Conservation (phyloP, 106 monocot species). For the Ottelia alismoides region DNA sequence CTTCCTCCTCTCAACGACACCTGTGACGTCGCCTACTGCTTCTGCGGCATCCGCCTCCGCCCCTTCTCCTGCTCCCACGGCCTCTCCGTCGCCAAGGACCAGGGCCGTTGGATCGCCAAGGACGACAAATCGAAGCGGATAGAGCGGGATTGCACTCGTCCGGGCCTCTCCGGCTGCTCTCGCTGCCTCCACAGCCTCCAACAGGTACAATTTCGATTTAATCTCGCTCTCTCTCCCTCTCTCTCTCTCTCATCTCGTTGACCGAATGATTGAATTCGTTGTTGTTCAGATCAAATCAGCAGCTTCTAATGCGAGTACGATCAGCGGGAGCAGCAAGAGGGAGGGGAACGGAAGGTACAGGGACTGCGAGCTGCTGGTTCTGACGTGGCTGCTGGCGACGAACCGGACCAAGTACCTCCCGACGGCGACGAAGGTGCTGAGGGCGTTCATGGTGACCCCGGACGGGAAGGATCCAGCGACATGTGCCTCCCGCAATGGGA, state of each 20-base stretch:
- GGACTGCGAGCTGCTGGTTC: slow-evolving; percentile 80
- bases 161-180: slow-evolving; percentile 48
- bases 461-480: slow-evolving; percentile 8
- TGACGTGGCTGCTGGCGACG: slow-evolving; percentile 74
- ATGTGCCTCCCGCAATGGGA: slow-evolving; percentile 30
- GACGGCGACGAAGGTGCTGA: slow-evolving; percentile 39
- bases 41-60: slow-evolving; percentile 65
- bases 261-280: too few relatives aligned
- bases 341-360: slow-evolving; percentile 4
- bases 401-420: slow-evolving; percentile 72
- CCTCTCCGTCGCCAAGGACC: slow-evolving; percentile 3
- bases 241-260: too few relatives aligned
- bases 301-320: too few relatives aligned
- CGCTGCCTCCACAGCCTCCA: slow-evolving; percentile 56
- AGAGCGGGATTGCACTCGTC: slow-evolving; percentile 34
- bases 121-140: slow-evolving; percentile 19
- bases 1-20: slow-evolving; percentile 51
- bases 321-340: neutral
- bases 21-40: slow-evolving; percentile 59
- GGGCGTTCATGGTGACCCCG: slow-evolving; percentile 38
- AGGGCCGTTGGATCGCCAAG: slow-evolving; percentile 31
- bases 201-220: slow-evolving; percentile 27
- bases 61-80: slow-evolving; percentile 33
- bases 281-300: too few relatives aligned
- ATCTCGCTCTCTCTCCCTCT: too few relatives aligned